These are phyloP conservation scores for Hibiscus tridactylites DNA, from an alignment of 345 rosid species.

Conservation along the genomic window DNA sequence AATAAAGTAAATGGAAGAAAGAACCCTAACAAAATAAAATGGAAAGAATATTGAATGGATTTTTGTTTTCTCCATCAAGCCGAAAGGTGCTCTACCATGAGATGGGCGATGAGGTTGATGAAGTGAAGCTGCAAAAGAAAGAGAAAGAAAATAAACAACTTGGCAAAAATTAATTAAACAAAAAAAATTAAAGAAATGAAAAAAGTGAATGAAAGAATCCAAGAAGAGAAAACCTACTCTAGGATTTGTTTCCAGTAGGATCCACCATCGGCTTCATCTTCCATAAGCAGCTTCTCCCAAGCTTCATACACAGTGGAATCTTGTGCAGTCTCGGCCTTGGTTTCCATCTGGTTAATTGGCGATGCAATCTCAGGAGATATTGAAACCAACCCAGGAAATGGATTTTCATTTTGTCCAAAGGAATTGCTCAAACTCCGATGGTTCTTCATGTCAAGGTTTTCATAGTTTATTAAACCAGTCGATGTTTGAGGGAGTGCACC, in stretches of 20 bases:
- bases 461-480: not conserved
- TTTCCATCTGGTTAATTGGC: slow-evolving; percentile 15
- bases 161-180: not conserved
- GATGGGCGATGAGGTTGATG: slow-evolving; percentile 24
- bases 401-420: slow-evolving; percentile 24
- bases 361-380: slow-evolving; percentile 24
- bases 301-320: slow-evolving; percentile 29
- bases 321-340: slow-evolving; percentile 6
- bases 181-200: not conserved
- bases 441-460: not conserved
- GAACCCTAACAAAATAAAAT: not conserved
- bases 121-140: slow-evolving; percentile 31
- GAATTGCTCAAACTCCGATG: slow-evolving; percentile 3
- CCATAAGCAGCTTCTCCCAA: slow-evolving; percentile 51
- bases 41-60: not conserved
- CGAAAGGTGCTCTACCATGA: slow-evolving; percentile 27
- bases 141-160: not conserved
- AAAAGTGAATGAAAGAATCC: not conserved
- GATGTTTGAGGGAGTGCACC: slow-evolving; percentile 2
- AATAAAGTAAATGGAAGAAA: slow-evolving; percentile 16
- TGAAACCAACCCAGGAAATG: slow-evolving; percentile 36
- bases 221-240: slow-evolving; percentile 25
- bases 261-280: slow-evolving; percentile 44
- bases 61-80: not conserved
- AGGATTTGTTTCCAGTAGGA: slow-evolving; percentile 67